Base-by-base conservation (phyloP, 2,329 filamentous ascomycete species). In the Massarina eburnea region DNA sequence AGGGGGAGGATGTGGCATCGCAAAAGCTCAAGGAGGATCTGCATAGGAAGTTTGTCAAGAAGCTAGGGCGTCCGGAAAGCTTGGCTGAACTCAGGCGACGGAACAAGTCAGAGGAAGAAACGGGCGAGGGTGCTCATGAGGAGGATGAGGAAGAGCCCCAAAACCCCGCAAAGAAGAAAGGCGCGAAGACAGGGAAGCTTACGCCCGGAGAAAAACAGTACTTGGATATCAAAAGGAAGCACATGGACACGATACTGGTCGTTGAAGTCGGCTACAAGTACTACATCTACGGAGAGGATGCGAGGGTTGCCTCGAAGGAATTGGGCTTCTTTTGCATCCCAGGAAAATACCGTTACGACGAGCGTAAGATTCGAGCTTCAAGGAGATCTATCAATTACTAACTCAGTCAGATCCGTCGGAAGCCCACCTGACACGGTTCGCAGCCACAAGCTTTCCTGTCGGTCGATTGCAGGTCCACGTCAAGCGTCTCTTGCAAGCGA, bases 221-320 rank as follows among this genome's bases (percentile, higher is more conserved):
- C 46, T 79, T 99, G 5, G 91, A 95, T 15, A 95, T 99, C 70
- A 99, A 99, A 73, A 80, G 84, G 49, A 89, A 92, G 58, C 85
- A 97, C 66, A 80, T 90, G 74, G 94, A 97, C 65, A 94, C 92
- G 0, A 62, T 99, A 17, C 78, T 99, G 43, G 88, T 97, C 10
- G 85, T 97, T 41, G 92, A 99, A 68, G 94, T 97, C 8, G 94
- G 94, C 40, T 99, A 99, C 74, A 99, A 99, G 68, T 99, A 95
- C 72, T 85, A 88, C 26, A 96, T 99, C 74, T 96, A 96, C 64
- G 94, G 94, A 9, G 92, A 97, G 62, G 94, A 99, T 74, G 94
- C 94, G 8, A 82, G 91, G 42, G 82, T 84, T 43, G 94, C 92
- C 4, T 89, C 91, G 10, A 95, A 92, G 68, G 90, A 92, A 67